phyloP scores from a whole-genome alignment of 2,329 filamentous ascomycete genomes.

The Penicillium frequentans region DNA sequence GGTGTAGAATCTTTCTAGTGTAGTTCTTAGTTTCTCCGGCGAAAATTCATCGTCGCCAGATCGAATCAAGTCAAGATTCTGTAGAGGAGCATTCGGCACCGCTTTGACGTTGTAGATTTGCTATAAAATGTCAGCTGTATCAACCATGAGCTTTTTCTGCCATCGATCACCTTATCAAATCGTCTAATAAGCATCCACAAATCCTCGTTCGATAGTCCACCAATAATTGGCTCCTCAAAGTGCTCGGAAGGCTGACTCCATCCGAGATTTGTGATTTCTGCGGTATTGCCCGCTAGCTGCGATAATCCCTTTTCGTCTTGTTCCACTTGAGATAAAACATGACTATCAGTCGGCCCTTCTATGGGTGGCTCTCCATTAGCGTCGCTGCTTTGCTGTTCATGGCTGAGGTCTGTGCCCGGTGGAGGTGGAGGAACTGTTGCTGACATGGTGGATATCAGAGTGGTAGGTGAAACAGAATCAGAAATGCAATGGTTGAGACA shows the following conservation, averaged over 20 bases:
- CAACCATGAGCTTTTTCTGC: background rate
- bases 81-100: constrained; percentile 59
- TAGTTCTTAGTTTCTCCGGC: constrained; percentile 76
- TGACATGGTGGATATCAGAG: background rate
- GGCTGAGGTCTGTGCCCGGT: background rate
- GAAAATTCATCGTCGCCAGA: constrained; percentile 82
- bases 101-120: constrained; percentile 73
- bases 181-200: constrained; percentile 70
- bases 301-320: constrained; percentile 19
- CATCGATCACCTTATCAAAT: constrained; percentile 64
- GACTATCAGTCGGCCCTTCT: constrained; percentile 24
- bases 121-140: constrained; percentile 36
- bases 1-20: constrained; percentile 79
- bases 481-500: background rate
- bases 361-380: background rate
- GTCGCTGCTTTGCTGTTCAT: background rate
- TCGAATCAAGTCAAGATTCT: constrained; percentile 75
- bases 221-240: constrained; percentile 53
- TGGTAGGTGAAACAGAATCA: background rate
- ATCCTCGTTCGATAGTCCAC: constrained; percentile 69
- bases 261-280: constrained; percentile 19
- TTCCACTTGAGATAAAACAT: constrained; percentile 22
- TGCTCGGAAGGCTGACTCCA: constrained; percentile 14
- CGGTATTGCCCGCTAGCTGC: constrained; percentile 14
- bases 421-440: background rate